Base-by-base conservation (phyloP, 768 basidiomycete species). In the Trichaptum fuscoviolaceum region DNA sequence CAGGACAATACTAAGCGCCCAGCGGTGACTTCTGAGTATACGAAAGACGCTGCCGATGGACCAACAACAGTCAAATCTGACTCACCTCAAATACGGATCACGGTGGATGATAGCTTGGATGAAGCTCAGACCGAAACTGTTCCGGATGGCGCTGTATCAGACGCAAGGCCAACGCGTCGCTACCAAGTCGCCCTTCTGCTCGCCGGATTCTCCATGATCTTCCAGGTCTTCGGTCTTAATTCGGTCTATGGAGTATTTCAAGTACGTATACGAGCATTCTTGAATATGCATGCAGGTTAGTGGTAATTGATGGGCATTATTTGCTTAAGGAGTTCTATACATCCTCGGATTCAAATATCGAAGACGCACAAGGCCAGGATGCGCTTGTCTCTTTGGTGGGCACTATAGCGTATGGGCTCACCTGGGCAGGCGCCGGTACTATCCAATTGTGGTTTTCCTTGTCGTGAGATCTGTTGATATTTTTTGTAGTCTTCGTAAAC, bases 171-270 rank as follows among this genome's bases (percentile, higher is more conserved):
- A 3, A 75, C 78, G 1, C 74, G 73, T 24, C 63, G 65, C 12
- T 81, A 81, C 65, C 79, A 82, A 68, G 68, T 67, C 1, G 57
- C 77, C 25, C 75, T 83, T 3, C 67, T 83, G 6, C 26, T 80
- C 7, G 74, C 80, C 2, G 81, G 80, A 0, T 83, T 81, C 61
- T 69, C 80, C 62, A 81, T 82, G 78, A 80, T 75, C 18, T 81
- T 81, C 66, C 81, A 82, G 64, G 76, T 80, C 36, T 81, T 82
- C 63, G 82, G 82, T 0, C 78, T 79, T 35, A 82, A 80, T 66
- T 76, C 75, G 25, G 75, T 77, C 8, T 82, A 77, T 63, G 81
- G 80, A 62, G 75, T 83, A 52, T 81, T 82, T 68, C 80, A 83
- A 75, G 81, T 78, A 18, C 52, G 72, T 65, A n/a, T n/a, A n/a